Evolutionary conservation across 2,329 filamentous ascomycete genomes (phyloP).

Genomic region (Ceratocystis ficicola): DNA sequence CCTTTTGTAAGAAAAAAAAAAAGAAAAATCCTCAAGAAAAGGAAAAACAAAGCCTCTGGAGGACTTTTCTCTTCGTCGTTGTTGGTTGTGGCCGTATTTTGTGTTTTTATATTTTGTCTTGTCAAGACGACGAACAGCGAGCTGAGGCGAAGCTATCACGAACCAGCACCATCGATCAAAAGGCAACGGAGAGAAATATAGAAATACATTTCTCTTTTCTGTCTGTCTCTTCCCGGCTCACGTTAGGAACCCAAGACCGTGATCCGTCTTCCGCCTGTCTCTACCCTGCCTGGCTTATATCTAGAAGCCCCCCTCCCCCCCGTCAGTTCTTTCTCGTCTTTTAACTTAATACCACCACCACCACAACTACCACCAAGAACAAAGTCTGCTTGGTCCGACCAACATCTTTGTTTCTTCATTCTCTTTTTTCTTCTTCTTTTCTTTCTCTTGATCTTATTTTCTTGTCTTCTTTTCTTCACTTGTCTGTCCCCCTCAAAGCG

Average conservation of each 20-base stretch:
- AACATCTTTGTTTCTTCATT: neutral
- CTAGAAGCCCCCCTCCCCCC: neutral
- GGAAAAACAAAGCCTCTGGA: slow-evolving; percentile 7
- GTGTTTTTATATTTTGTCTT: neutral
- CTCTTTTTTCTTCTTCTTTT: neutral
- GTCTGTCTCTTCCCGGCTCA: neutral
- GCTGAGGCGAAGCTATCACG: too few relatives aligned
- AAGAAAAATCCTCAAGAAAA: too few relatives aligned
- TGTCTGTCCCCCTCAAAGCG: slow-evolving; percentile 15
- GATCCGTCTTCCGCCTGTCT: too few relatives aligned
- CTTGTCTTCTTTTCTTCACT: neutral
- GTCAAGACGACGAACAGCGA: neutral
- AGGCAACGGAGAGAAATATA: neutral
- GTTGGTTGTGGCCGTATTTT: neutral
- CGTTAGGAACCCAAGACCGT: too few relatives aligned
- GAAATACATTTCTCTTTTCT: slow-evolving; percentile 8
- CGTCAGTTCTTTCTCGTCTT: slow-evolving; percentile 6
- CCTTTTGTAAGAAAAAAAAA: neutral
- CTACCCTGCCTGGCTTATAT: neutral
- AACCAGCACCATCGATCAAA: neutral
- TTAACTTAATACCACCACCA: slow-evolving; percentile 1
- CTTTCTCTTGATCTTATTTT: neutral
- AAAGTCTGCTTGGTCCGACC: too few relatives aligned
- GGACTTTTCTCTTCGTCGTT: neutral
- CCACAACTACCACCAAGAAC: neutral